Base-by-base conservation (phyloP, 352 stramenopile genomes). In the Phytophthora meadii region DNA sequence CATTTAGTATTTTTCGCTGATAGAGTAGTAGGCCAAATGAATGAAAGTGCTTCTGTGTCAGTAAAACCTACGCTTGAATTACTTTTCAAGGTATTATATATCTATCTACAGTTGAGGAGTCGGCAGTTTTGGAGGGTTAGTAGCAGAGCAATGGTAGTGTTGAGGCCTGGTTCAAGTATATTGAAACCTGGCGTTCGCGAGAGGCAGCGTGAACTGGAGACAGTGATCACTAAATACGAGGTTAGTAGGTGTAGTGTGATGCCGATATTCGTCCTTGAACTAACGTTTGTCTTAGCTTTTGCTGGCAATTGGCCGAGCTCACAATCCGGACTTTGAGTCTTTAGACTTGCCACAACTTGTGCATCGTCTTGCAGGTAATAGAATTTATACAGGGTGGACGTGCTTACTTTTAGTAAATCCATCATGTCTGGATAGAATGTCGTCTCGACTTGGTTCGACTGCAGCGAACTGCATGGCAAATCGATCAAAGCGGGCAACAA, bases 251-350 rank as follows among this genome's bases (percentile, higher is more conserved):
- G 56, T 24, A 36, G 3, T 11, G 2, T 47, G 5, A 12, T 32
- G 2, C 34, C 19, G 3, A 15, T 25, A 19, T 22, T 46, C 30
- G 2, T 7, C 32, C 3, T 28, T 49, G 17, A 19, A 25, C 11
- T 48, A 32, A 8, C 19, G 17, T 17, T 28, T 54, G 10, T 32
- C 14, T 19, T 41, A 84, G 75, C 57, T 78, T 2, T 41, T 86
- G n/a, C 54, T 87, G 1, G 51, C 62, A 12, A 71, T 82, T 12
- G 59, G 68, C 1, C 54, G 61, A 37, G 62, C 54, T 0, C 77
- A 68, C 5, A 77, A 79, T n/a, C 54, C 72, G 1, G 76, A 91
- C 50, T 91, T 89, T 62, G 72, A 46, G 11, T 81, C 69, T 24
- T 54, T 91, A 17, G 65, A 75, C 32, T 50, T 65, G 9, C 53